These are phyloP conservation scores for Citrus reticulata DNA, from an alignment of 345 rosid species.

Conservation along the genomic window DNA sequence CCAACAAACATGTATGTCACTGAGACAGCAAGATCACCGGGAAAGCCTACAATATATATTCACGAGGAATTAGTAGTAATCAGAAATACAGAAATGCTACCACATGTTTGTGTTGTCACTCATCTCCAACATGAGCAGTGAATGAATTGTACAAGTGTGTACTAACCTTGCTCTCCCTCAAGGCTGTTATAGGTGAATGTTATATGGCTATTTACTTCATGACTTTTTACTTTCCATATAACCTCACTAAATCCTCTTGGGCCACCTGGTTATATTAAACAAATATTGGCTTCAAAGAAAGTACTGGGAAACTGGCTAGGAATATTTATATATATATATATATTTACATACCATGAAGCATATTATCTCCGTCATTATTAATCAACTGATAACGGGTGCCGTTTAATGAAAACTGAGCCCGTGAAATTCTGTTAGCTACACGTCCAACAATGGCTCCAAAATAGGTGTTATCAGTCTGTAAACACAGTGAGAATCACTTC, in stretches of 20 bases:
- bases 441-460: slow-evolving; percentile 88
- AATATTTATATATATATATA: no score
- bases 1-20: slow-evolving; percentile 62
- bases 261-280: slow-evolving; percentile 47
- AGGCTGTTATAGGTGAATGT: slow-evolving; percentile 59
- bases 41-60: slow-evolving; percentile 50
- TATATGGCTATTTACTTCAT: slow-evolving; percentile 34
- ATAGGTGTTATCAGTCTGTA: slow-evolving; percentile 61
- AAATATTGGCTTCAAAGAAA: no score
- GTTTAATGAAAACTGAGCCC: slow-evolving; percentile 55
- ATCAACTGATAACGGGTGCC: slow-evolving; percentile 50
- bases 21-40: slow-evolving; percentile 53
- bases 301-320: no score
- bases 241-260: slow-evolving; percentile 63
- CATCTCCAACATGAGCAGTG: background rate
- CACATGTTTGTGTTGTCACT: no score
- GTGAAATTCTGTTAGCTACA: slow-evolving; percentile 77
- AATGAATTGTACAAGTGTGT: background rate
- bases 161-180: slow-evolving; percentile 71
- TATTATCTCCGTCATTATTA: slow-evolving; percentile 70
- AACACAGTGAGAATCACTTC: background rate
- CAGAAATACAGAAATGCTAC: no score
- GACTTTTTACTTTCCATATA: slow-evolving; percentile 50
- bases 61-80: background rate
- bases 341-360: slow-evolving; percentile 56